A percentile compares a stretch with the other conserved stretches of the same genome.
phyloP scores from a whole-genome alignment of 2,329 filamentous ascomycete species.

The Fusarium newnesense region DNA sequence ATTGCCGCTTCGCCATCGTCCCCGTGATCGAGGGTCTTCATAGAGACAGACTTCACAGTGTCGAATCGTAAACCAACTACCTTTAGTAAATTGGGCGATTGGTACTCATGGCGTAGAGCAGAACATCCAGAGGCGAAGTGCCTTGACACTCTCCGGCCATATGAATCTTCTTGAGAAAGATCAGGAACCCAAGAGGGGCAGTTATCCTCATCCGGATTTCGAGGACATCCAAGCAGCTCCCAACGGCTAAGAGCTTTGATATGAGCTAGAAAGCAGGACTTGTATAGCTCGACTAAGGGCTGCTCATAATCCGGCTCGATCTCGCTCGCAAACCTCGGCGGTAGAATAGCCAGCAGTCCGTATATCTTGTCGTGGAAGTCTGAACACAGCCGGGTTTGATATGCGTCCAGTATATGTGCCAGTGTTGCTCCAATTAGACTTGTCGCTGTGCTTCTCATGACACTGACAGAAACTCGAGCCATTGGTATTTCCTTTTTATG shows the following conservation, averaged over 20 bases:
- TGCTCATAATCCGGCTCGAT: neutral
- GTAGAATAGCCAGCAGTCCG: neutral
- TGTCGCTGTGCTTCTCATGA: rapidly evolving
- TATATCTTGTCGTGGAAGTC: neutral
- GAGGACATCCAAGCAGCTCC: neutral
- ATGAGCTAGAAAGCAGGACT: neutral
- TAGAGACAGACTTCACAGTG: neutral
- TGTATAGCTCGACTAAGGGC: neutral
- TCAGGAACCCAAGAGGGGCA: neutral
- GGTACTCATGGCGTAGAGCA: neutral
- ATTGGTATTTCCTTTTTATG: neutral
- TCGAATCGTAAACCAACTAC: neutral
- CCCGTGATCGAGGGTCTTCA: neutral
- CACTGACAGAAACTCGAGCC: neutral
- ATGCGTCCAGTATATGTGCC: rapidly evolving
- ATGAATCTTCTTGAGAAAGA: neutral
- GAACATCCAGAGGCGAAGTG: neutral
- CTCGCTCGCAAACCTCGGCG: neutral
- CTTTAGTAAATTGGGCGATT: neutral
- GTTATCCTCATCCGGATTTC: neutral
- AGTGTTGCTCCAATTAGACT: neutral
- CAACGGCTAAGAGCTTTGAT: neutral
- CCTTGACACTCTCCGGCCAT: rapidly evolving
- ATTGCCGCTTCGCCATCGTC: neutral
- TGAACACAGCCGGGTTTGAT: rapidly evolving